Evolutionary conservation across 1,284 basidiomycete genomes (phyloP), one percentile per base, ranked within the genome.

Genomic region (Sutorius eximius): DNA sequence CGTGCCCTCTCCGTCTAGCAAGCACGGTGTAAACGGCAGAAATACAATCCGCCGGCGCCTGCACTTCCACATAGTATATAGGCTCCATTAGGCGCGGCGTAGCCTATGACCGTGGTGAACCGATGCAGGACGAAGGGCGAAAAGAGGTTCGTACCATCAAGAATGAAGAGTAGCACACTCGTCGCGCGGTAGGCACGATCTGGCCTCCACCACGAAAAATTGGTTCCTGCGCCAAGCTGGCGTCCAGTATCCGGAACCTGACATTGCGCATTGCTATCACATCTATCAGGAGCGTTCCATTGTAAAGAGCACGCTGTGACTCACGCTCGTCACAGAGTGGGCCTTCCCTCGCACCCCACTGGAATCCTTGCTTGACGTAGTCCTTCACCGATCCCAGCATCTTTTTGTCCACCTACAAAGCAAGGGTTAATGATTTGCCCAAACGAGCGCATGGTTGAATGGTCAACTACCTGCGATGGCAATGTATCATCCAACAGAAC

Each of bases 151-250:
- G 71, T 67, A 92, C 93, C 85, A 99, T 94, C 57, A 99, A 78
- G 82, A 98, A 96, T 15, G 95, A 96, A n/a, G 96, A 98, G 71
- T 99, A 99, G 77, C 95, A 98, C 49, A 98, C 97, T 44, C 97
- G 87, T 59, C 97, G 87, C 7, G 95, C 93, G 11, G 96, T 98
- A 33, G 96, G 96, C 61, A 99, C 98, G 65, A 99, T 95, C 75
- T 99, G 97, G 56, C 97, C 97, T 56, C 95, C 94, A 44, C 97
- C 97, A 40, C 97, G 88, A 79, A 93, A 96, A 68, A 99, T 99
- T 63, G 95, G 92, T 71, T 99, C 96, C 64, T 87, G 85, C 10
- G 96, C 94, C 22, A 99, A 76, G 59, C 84, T 87, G 12, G 96
- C 93, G 64, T 98, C 95, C 51, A 98, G 75, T 58, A 99, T 82